Conservation (phyloP, 73 alveolate species). For the Paramecium pentaurelia region DNA sequence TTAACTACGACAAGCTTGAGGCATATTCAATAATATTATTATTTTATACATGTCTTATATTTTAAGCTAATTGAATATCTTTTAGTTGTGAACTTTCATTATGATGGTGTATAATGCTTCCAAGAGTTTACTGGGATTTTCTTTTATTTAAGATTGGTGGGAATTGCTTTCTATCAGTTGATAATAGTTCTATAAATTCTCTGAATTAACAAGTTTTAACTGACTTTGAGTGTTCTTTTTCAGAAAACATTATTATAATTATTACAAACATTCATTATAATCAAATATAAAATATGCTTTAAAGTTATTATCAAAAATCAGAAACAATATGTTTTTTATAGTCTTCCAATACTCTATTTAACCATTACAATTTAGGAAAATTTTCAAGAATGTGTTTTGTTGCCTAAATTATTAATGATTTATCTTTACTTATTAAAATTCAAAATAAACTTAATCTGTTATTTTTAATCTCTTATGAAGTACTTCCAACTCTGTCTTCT, state of each 20-base stretch:
- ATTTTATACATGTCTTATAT: neutral
- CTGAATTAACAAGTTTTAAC: neutral
- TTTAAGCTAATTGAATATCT: neutral
- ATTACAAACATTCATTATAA: neutral
- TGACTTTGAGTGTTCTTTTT: neutral
- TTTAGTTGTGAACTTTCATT: neutral
- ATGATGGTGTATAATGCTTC: neutral
- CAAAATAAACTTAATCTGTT: neutral
- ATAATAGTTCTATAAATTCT: neutral
- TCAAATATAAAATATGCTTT: neutral
- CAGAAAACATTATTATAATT: neutral
- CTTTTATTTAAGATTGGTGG: neutral
- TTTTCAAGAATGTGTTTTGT: neutral
- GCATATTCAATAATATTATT: neutral
- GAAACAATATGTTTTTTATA: neutral
- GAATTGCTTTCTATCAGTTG: neutral
- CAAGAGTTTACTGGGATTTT: neutral
- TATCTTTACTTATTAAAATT: neutral
- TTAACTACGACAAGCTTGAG: neutral
- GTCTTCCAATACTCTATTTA: neutral
- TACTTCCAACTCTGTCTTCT: slow-evolving; percentile 29
- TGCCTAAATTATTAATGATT: neutral
- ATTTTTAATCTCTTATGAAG: slow-evolving; percentile 1
- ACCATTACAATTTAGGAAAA: slow-evolving; percentile 6
- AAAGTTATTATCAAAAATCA: slow-evolving; percentile 14